phyloP scores from a whole-genome alignment of 148 eudicot species.

The Camellia granthamiana region DNA sequence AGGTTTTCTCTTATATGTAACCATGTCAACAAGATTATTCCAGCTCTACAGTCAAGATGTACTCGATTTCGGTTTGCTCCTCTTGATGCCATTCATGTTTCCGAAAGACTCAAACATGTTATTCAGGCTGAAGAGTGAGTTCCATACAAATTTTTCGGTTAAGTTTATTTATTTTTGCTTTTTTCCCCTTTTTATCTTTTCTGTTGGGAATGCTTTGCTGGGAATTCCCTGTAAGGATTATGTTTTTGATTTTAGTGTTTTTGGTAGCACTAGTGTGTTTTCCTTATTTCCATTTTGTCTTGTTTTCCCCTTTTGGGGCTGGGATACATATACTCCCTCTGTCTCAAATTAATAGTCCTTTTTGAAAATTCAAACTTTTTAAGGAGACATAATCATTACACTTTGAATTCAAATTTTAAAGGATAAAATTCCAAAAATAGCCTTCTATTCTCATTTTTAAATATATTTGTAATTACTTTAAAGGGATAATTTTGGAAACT shows the following conservation, averaged over 20 bases:
- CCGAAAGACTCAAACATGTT: constrained; percentile 78
- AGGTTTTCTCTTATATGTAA: constrained; percentile 89
- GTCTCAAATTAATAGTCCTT: too few relatives aligned
- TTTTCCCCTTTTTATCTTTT: neutral
- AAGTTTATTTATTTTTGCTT: neutral
- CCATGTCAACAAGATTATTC: constrained; percentile 89
- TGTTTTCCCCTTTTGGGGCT: too few relatives aligned
- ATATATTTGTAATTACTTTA: too few relatives aligned
- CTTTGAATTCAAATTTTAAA: too few relatives aligned
- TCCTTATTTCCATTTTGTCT: too few relatives aligned
- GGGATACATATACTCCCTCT: too few relatives aligned
- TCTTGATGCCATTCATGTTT: constrained; percentile 73
- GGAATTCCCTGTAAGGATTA: neutral
- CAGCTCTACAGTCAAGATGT: constrained; percentile 92
- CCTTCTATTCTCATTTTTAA: too few relatives aligned
- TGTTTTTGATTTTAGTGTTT: neutral
- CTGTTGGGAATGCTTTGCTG: neutral
- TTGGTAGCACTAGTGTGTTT: neutral
- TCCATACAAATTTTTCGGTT: neutral
- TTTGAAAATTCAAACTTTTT: too few relatives aligned
- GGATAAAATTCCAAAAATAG: too few relatives aligned
- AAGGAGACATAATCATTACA: too few relatives aligned
- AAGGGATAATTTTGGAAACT: too few relatives aligned
- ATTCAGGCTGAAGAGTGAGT: constrained; percentile 76
- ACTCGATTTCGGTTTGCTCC: constrained; percentile 97